Conservation (phyloP, 331 rosid genomes). For the Rosa hybrid region DNA sequence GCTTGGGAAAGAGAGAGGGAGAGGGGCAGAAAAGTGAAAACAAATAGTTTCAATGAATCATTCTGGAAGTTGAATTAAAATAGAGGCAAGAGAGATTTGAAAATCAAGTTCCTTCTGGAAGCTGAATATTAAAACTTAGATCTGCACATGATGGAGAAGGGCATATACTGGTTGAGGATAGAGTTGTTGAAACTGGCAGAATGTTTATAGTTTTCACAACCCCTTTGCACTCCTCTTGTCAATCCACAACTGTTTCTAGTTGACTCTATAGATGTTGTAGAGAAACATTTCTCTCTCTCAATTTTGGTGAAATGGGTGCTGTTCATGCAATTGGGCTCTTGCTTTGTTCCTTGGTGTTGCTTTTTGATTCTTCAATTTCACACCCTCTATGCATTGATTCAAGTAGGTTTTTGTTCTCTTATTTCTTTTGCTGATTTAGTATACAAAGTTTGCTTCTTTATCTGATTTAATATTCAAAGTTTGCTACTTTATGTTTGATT, state of each 20-base stretch:
- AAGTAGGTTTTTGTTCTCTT: constrained; percentile 43
- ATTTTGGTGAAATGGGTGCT: constrained; percentile 51
- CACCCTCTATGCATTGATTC: constrained; percentile 83
- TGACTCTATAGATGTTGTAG: constrained; percentile 25
- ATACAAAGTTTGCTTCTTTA: constrained; percentile 1
- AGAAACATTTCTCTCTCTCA: constrained; percentile 8
- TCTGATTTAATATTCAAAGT: neutral
- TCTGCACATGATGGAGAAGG: constrained; percentile 8
- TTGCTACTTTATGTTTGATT: constrained; percentile 10
- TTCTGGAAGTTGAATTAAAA: neutral
- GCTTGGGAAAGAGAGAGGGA: neutral
- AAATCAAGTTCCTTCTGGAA: constrained; percentile 9
- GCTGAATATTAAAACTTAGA: neutral
- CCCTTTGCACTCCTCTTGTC: constrained; percentile 23
- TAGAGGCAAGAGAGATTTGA: constrained; percentile 5
- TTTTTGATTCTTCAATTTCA: constrained; percentile 54
- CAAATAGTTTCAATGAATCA: neutral
- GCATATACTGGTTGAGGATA: constrained; percentile 2
- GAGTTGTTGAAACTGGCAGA: constrained; percentile 24
- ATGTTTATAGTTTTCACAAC: constrained; percentile 17
- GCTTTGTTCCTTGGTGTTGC: constrained; percentile 50
- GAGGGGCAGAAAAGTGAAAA: neutral
- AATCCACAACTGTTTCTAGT: constrained; percentile 6
- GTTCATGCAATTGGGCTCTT: constrained; percentile 35
- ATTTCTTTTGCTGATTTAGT: neutral